These are phyloP conservation scores for Malus hybrid DNA, from an alignment of 331 rosid genomes.

Conservation along the genomic window DNA sequence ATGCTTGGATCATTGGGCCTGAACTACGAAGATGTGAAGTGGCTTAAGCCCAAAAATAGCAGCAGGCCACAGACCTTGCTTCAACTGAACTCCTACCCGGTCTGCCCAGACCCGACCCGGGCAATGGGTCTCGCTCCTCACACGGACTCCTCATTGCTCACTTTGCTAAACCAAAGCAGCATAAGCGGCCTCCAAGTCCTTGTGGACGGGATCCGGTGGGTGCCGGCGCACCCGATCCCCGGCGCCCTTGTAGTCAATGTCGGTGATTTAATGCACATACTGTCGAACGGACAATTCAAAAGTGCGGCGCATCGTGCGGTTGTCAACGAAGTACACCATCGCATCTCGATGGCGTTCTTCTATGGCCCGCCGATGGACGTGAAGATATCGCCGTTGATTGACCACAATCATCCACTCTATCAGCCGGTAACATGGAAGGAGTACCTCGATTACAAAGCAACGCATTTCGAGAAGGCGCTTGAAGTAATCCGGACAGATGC, in stretches of 20 bases:
- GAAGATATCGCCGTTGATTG: constrained; percentile 19
- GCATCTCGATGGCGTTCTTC: constrained; percentile 20
- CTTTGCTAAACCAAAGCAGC: constrained; percentile 12
- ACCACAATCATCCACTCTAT: constrained; percentile 14
- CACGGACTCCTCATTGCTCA: constrained; percentile 36
- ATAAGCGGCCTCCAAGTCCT: neutral
- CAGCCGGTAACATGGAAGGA: constrained; percentile 36
- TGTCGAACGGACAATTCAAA: constrained; percentile 28
- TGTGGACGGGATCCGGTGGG: constrained; percentile 15
- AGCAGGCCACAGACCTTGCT: neutral
- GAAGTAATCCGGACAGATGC: neutral
- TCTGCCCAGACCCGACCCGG: constrained; percentile 32
- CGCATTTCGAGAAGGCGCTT: constrained; percentile 22
- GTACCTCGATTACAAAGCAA: constrained; percentile 15
- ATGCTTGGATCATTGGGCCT: constrained; percentile 26
- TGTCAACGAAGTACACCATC: constrained; percentile 19
- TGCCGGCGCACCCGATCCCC: neutral
- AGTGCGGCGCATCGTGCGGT: constrained; percentile 29
- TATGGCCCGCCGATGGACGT: constrained; percentile 26
- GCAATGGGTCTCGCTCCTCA: constrained; percentile 49
- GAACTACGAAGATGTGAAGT: constrained; percentile 5
- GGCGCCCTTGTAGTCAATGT: constrained; percentile 17
- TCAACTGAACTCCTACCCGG: constrained; percentile 38
- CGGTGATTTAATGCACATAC: constrained; percentile 36
- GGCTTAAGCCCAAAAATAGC: constrained; percentile 15